Percentiles rank a stretch among this genome's conserved stretches.
Evolutionary conservation across 2,329 filamentous ascomycete genomes (phyloP).

Genomic region (Talaromyces islandicus): DNA sequence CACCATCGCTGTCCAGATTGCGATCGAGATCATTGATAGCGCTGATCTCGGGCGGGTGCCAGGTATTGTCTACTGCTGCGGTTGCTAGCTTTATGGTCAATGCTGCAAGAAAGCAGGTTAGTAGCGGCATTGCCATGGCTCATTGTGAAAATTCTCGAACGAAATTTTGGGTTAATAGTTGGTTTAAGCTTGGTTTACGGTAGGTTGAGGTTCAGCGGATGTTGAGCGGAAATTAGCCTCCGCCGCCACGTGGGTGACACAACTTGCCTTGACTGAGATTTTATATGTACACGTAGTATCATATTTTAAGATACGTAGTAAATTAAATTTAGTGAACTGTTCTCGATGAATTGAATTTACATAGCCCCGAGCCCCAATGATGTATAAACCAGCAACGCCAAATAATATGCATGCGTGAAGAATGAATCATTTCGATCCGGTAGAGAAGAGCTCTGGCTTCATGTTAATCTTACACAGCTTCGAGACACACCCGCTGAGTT

Average conservation of each 20-base stretch:
- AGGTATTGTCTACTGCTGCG: slow-evolving; percentile 39
- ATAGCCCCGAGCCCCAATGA: background rate
- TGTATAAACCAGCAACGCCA: background rate
- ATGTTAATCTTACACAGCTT: slow-evolving; percentile 94
- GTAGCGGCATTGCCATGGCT: background rate
- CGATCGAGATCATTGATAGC: slow-evolving; percentile 56
- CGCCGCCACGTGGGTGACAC: background rate
- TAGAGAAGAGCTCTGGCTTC: slow-evolving; percentile 76
- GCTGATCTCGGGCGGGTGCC: slow-evolving; percentile 52
- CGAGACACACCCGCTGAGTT: slow-evolving; percentile 87
- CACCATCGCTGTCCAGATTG: slow-evolving; percentile 54
- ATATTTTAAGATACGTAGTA: background rate
- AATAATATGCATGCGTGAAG: background rate
- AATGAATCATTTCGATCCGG: background rate
- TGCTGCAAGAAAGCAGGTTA: background rate
- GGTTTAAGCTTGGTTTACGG: too few species aligned
- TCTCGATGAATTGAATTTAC: background rate
- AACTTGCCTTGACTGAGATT: too few species aligned
- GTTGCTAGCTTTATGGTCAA: background rate
- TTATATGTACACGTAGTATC: too few species aligned
- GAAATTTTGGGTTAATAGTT: too few species aligned
- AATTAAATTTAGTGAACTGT: background rate
- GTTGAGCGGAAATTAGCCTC: background rate
- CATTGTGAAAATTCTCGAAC: background rate
- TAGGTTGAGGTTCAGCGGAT: background rate